Percentiles rank a stretch among this genome's conserved stretches.
Evolutionary conservation across 164 flowering plant species (phyloP).

Genomic region (Aristolochia contorta): DNA sequence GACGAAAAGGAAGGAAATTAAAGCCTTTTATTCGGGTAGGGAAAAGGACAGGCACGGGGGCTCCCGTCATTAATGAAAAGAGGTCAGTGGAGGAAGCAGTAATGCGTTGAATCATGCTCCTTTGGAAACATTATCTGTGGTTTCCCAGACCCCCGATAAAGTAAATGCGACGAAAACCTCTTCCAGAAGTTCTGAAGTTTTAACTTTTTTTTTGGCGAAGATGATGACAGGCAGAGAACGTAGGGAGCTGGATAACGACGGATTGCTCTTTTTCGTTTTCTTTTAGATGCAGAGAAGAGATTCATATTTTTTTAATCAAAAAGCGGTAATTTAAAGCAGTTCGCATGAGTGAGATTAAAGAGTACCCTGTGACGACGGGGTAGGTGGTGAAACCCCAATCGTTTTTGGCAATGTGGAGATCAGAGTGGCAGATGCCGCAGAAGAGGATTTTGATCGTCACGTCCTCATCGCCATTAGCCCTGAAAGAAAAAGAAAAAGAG

Average conservation of each 20-base stretch:
- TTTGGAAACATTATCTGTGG: background rate
- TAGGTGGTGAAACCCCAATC: conserved; percentile 36
- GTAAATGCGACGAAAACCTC: background rate
- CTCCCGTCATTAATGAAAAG: background rate
- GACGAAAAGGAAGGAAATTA: too few species aligned
- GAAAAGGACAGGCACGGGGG: background rate
- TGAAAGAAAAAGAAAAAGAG: background rate
- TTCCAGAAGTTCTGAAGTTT: too few species aligned
- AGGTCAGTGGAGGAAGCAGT: background rate
- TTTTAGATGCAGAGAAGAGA: background rate
- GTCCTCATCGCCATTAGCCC: conserved; percentile 35
- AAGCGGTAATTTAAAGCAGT: background rate
- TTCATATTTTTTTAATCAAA: background rate
- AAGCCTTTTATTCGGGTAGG: too few species aligned
- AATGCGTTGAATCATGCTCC: background rate
- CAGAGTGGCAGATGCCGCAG: conserved; percentile 56
- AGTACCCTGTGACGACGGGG: conserved; percentile 45
- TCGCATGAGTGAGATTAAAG: background rate
- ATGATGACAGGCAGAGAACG: too few species aligned
- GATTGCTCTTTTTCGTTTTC: background rate
- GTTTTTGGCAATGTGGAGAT: conserved; percentile 37
- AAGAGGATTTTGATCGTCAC: conserved; percentile 33
- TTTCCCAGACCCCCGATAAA: background rate
- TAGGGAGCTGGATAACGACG: too few species aligned
- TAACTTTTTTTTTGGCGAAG: too few species aligned